These are phyloP conservation scores for Leptosphaerulina australis DNA, from an alignment of 2,329 filamentous ascomycete species.

Conservation along the genomic window DNA sequence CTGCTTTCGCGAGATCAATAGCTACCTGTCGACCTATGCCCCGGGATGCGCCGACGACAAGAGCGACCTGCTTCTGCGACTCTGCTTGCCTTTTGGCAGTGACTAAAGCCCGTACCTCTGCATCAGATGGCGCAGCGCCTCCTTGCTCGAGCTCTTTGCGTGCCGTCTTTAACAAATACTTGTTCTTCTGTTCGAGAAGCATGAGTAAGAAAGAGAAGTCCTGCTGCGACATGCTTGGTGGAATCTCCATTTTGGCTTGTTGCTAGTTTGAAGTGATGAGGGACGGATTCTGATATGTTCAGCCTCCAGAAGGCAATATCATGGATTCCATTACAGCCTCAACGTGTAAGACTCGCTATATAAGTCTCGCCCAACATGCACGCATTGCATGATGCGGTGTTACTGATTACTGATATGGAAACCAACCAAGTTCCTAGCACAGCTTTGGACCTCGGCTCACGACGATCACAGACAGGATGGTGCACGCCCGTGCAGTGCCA, in stretches of 20 bases:
- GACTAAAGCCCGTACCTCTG: slow-evolving; percentile 8
- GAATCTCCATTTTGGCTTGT: not conserved
- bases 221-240: not conserved
- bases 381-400: not conserved
- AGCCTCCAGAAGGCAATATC: not conserved
- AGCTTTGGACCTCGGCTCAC: slow-evolving; percentile 11
- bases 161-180: not conserved
- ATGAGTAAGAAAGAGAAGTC: slow-evolving; percentile 1
- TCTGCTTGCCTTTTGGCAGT: slow-evolving; percentile 1
- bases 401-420: slow-evolving; percentile 21
- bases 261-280: not conserved
- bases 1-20: slow-evolving; percentile 73
- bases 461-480: not conserved
- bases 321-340: not conserved
- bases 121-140: not conserved
- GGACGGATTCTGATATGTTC: not conserved
- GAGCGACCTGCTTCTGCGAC: slow-evolving; percentile 61
- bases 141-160: slow-evolving; percentile 3
- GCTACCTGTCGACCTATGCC: slow-evolving; percentile 83
- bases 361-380: not conserved
- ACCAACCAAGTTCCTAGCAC: not conserved
- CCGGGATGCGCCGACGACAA: slow-evolving; percentile 76
- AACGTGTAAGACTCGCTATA: not conserved
- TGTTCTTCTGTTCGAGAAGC: not conserved
- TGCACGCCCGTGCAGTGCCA: not conserved